phyloP scores from a whole-genome alignment of 1,284 basidiomycete species.

The Marasmius fiardii region DNA sequence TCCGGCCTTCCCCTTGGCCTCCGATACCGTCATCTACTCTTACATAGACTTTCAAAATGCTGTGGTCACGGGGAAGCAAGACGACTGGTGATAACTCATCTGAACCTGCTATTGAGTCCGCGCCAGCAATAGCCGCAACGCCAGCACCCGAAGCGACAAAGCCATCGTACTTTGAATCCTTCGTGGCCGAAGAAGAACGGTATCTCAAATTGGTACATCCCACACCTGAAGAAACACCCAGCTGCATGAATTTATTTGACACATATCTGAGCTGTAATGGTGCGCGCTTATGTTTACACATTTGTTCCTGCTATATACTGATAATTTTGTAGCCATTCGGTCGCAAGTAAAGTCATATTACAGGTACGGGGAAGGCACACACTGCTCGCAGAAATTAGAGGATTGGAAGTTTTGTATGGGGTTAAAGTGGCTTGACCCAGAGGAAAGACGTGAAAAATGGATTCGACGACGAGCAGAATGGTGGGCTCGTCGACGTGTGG shows the following conservation, averaged over 20 bases:
- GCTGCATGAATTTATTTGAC: conserved; percentile 78
- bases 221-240: conserved; percentile 74
- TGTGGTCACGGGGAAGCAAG: neutral
- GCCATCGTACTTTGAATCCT: conserved; percentile 40
- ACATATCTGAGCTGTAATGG: conserved; percentile 79
- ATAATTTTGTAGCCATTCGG: conserved; percentile 58
- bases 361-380: conserved; percentile 76
- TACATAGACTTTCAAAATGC: neutral
- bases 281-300: conserved; percentile 27
- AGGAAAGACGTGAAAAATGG: conserved; percentile 81
- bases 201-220: conserved; percentile 65
- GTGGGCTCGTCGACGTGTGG: conserved; percentile 79
- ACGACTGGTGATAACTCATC: neutral
- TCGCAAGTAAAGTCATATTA: conserved; percentile 86
- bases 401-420: conserved; percentile 97
- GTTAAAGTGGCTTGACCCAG: conserved; percentile 73
- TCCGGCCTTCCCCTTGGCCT: no score
- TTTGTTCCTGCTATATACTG: conserved; percentile 9
- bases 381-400: conserved; percentile 79
- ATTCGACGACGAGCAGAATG: conserved; percentile 84
- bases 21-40: no score
- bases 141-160: neutral
- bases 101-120: no score
- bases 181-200: conserved; percentile 62
- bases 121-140: neutral